Conservation (phyloP, 257 asterid species). For the Nicotiana sylvestris region DNA sequence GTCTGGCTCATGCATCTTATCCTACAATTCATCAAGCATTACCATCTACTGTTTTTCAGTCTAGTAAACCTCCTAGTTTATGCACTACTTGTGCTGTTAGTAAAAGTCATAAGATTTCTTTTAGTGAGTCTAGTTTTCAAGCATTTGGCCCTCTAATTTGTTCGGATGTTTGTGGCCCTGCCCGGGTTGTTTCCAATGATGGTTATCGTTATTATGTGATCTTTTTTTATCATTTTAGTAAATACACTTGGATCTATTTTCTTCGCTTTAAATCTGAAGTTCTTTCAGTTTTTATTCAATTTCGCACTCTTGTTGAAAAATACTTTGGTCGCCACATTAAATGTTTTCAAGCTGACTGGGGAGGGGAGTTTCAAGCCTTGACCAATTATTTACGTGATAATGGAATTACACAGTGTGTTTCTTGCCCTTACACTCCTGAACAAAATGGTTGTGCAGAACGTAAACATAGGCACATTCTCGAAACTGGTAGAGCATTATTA, state of each 20-base stretch:
- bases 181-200: no score
- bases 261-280: no score
- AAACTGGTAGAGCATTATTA: neutral
- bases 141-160: no score
- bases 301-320: neutral
- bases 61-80: neutral
- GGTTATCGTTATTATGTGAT: no score
- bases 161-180: no score
- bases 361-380: neutral
- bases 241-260: no score
- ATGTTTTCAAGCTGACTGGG: neutral
- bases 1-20: neutral
- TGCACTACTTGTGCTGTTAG: neutral
- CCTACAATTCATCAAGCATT: neutral
- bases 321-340: neutral
- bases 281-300: no score
- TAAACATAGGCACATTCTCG: neutral
- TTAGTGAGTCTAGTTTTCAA: no score
- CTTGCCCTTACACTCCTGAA: neutral
- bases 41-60: neutral
- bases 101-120: neutral
- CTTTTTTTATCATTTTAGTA: no score
- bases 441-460: neutral
- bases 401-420: no score
- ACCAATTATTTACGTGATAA: neutral